Conservation (phyloP, 2,329 filamentous ascomycete genomes). For the Teratosphaeria pseudoeucalypti region DNA sequence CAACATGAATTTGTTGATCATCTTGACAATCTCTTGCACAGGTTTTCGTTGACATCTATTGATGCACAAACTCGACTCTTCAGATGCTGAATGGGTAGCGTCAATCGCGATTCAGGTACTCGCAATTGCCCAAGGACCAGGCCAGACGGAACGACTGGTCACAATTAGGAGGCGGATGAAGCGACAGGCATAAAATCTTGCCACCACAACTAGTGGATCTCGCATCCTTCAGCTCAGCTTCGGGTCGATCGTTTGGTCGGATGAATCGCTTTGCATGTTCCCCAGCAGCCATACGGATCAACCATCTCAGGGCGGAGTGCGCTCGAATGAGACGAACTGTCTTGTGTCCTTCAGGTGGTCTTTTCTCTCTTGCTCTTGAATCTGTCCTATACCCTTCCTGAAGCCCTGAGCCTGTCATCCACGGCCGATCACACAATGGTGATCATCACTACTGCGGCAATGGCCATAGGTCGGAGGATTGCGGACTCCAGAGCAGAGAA, state of each 20-base stretch:
- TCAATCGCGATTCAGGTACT: too few species aligned
- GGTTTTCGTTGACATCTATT: background rate
- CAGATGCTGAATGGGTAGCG: too few species aligned
- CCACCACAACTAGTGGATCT: background rate
- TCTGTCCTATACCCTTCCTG: background rate
- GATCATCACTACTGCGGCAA: slow-evolving; percentile 1
- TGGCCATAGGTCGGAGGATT: slow-evolving; percentile 2
- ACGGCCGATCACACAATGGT: background rate
- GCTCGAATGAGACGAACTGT: background rate
- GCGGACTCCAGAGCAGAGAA: slow-evolving; percentile 1
- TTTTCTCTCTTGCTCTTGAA: background rate
- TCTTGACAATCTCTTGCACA: background rate
- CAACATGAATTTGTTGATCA: background rate
- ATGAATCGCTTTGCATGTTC: background rate
- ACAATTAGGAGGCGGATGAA: too few species aligned
- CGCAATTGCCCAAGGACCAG: too few species aligned
- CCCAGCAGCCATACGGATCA: background rate
- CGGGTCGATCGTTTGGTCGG: background rate
- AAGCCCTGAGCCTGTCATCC: background rate
- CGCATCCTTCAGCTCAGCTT: background rate
- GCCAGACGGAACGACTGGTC: too few species aligned
- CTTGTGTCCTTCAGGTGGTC: background rate
- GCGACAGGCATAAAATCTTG: too few species aligned
- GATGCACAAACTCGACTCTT: too few species aligned
- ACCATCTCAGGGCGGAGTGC: background rate